These are phyloP conservation scores for Aquanectria penicillioides DNA, from an alignment of 2,329 filamentous ascomycete genomes.

Conservation along the genomic window DNA sequence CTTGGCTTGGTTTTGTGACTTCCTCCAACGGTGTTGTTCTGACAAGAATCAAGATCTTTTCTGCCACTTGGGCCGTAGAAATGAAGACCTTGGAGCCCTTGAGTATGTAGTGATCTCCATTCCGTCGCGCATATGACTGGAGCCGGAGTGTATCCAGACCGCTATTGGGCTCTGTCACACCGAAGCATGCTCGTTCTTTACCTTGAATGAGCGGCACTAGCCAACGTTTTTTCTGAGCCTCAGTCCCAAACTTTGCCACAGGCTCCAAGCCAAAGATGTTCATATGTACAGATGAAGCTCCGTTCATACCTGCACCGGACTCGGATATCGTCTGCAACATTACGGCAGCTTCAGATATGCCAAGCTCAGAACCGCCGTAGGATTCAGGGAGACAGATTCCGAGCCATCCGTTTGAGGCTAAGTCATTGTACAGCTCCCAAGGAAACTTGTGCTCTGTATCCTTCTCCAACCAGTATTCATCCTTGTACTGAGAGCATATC, in stretches of 20 bases:
- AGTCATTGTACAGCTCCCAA: constrained; percentile 16
- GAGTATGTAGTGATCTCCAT: constrained; percentile 9
- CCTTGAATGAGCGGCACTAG: constrained; percentile 14
- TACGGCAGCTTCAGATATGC: constrained; percentile 13
- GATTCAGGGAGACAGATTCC: constrained; percentile 21
- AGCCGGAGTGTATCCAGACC: constrained; percentile 22
- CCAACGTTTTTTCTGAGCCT: constrained; percentile 17
- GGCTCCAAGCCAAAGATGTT: constrained; percentile 28
- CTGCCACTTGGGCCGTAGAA: constrained; percentile 21
- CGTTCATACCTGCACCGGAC: constrained; percentile 21
- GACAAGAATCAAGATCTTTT: constrained; percentile 20
- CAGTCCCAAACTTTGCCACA: constrained; percentile 21
- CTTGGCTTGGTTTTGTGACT: constrained; percentile 17
- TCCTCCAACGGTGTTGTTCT: constrained; percentile 17
- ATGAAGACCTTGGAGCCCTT: constrained; percentile 24
- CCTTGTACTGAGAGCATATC: constrained; percentile 15
- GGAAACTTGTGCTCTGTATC: constrained; percentile 22
- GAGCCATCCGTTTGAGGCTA: constrained; percentile 20
- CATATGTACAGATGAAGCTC: constrained; percentile 25
- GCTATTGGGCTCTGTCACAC: constrained; percentile 75
- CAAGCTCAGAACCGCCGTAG: constrained; percentile 16
- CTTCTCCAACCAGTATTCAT: constrained; percentile 20
- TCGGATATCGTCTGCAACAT: constrained; percentile 28
- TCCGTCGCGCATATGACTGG: background rate
- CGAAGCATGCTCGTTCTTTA: constrained; percentile 23